A percentile compares a stretch with the other conserved stretches of the same genome.
phyloP scores from a whole-genome alignment of 2,329 filamentous ascomycete genomes.

The Epichloe amarillans region DNA sequence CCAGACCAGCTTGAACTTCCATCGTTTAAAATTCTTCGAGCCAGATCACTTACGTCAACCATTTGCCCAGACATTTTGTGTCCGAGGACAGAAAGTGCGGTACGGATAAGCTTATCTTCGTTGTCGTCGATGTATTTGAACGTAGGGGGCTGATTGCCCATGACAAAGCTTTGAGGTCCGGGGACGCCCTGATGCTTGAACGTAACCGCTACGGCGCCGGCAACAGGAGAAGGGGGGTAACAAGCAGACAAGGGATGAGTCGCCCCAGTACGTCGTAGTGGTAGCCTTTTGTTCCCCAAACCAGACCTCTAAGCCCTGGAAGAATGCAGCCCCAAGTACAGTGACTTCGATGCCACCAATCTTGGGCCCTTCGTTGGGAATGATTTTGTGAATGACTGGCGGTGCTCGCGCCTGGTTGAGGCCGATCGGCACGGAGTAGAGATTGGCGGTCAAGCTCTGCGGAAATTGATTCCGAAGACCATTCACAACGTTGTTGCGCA shows the following conservation, averaged over 20 bases:
- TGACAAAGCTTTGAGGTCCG: constrained; percentile 21
- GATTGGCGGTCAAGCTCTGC: constrained; percentile 32
- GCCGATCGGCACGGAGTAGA: constrained; percentile 37
- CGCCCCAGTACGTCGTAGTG: constrained; percentile 69
- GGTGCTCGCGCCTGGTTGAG: constrained; percentile 33
- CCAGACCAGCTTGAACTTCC: constrained; percentile 34
- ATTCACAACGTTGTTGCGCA: constrained; percentile 33
- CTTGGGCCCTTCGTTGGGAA: constrained; percentile 69
- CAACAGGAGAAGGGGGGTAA: constrained; percentile 57
- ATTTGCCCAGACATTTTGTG: constrained; percentile 52
- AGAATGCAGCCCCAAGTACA: constrained; percentile 68
- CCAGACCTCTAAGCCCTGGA: constrained; percentile 64
- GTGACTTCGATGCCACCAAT: constrained; percentile 80
- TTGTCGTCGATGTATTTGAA: constrained; percentile 68
- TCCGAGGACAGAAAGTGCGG: constrained; percentile 50
- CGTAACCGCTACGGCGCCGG: constrained; percentile 58
- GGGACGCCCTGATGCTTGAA: constrained; percentile 42
- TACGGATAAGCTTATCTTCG: constrained; percentile 54
- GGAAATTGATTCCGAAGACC: constrained; percentile 30
- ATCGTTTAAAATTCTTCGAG: constrained; percentile 43
- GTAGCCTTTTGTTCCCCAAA: constrained; percentile 57
- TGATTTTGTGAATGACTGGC: constrained; percentile 65
- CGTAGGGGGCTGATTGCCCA: constrained; percentile 30
- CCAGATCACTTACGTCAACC: constrained; percentile 48
- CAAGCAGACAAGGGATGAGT: constrained; percentile 66